Percentiles rank a stretch among this genome's conserved stretches.
phyloP scores from a whole-genome alignment of 2,329 filamentous ascomycete species.

The Colletotrichum brevisporum region DNA sequence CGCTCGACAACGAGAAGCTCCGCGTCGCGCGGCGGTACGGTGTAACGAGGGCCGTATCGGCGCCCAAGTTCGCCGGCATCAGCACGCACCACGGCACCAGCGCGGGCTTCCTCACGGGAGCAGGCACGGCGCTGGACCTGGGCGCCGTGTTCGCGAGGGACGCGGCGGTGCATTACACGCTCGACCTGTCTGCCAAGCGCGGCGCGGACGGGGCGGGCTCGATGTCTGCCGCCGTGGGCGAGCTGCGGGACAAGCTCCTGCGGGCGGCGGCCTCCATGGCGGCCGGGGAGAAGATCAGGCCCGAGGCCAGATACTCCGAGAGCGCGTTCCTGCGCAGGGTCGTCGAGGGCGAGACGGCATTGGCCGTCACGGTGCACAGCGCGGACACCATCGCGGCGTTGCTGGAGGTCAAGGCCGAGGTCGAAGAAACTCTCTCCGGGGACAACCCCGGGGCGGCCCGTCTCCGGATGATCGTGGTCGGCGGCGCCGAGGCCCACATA shows the following conservation, averaged over 20 bases:
- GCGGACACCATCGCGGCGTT: slow-evolving; percentile 74
- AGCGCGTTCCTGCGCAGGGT: slow-evolving; percentile 66
- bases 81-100: slow-evolving; percentile 69
- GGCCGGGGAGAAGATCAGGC: slow-evolving; percentile 49
- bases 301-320: slow-evolving; percentile 63
- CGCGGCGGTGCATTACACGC: slow-evolving; percentile 70
- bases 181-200: slow-evolving; percentile 63
- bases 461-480: slow-evolving; percentile 69
- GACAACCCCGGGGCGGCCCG: slow-evolving; percentile 27
- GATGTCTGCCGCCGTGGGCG: slow-evolving; percentile 67
- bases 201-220: slow-evolving; percentile 56
- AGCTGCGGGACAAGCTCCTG: slow-evolving; percentile 68
- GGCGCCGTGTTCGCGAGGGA: slow-evolving; percentile 68
- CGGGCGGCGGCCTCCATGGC: slow-evolving; percentile 58
- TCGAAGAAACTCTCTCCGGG: slow-evolving; percentile 60
- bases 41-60: slow-evolving; percentile 71
- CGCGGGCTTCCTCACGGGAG: slow-evolving; percentile 69
- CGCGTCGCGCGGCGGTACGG: slow-evolving; percentile 67
- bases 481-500: slow-evolving; percentile 74
- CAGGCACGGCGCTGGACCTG: slow-evolving; percentile 59
- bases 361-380: slow-evolving; percentile 73
- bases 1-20: slow-evolving; percentile 70
- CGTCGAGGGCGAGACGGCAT: slow-evolving; percentile 64
- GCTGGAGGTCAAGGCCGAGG: slow-evolving; percentile 68
- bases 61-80: slow-evolving; percentile 60